phyloP scores from a whole-genome alignment of 2,329 filamentous ascomycete genomes.

The Scytalidium lignicola region DNA sequence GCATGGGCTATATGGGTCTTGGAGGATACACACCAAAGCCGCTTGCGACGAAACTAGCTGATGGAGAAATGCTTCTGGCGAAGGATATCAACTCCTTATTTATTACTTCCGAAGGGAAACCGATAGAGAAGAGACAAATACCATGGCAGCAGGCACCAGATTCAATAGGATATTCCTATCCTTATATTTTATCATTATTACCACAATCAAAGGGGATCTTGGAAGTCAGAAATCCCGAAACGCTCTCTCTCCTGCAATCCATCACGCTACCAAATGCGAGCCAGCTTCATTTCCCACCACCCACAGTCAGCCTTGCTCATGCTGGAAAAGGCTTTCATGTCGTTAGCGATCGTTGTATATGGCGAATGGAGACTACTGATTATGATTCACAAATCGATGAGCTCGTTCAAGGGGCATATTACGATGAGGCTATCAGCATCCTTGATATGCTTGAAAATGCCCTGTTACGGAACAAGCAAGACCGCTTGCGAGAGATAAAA shows the following conservation, averaged over 20 bases:
- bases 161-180: conserved; percentile 92
- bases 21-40: conserved; percentile 89
- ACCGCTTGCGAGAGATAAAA: conserved; percentile 77
- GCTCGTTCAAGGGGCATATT: conserved; percentile 65
- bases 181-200: conserved; percentile 85
- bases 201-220: conserved; percentile 76
- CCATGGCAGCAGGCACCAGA: conserved; percentile 88
- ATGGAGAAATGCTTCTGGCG: conserved; percentile 86
- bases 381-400: conserved; percentile 88
- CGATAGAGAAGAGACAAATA: conserved; percentile 80
- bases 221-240: conserved; percentile 90
- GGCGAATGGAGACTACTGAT: conserved; percentile 91
- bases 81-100: conserved; percentile 97
- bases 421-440: conserved; percentile 90
- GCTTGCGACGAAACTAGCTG: conserved; percentile 73
- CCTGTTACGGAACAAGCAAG: conserved; percentile 74
- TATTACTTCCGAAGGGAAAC: conserved; percentile 76
- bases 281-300: conserved; percentile 85
- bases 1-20: conserved; percentile 96
- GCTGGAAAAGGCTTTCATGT: conserved; percentile 95
- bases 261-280: conserved; percentile 77
- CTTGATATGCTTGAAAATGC: conserved; percentile 90
- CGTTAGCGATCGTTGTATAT: conserved; percentile 83
- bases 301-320: conserved; percentile 89
- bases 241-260: conserved; percentile 81